Conservation (phyloP, 331 rosid genomes). For the Malus hybrid region DNA sequence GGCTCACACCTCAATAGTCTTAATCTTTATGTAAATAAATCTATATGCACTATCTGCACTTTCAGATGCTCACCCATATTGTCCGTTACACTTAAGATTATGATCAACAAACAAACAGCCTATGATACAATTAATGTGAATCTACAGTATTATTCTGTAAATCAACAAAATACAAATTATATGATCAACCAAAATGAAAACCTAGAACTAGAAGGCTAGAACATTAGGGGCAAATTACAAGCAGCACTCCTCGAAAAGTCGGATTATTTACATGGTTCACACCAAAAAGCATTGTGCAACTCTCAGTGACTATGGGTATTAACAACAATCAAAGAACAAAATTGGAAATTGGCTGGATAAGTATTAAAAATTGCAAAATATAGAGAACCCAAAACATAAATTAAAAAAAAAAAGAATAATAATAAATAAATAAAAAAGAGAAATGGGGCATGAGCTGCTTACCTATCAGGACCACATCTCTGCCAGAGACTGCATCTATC, state of each 20-base stretch:
- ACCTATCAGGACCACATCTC: conserved; percentile 40
- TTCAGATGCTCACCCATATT: background rate
- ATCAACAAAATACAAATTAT: background rate
- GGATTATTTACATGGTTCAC: background rate
- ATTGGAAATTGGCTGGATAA: background rate
- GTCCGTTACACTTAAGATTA: background rate
- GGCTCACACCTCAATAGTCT: background rate
- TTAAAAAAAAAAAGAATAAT: too few relatives aligned
- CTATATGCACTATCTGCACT: background rate
- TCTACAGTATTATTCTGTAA: background rate
- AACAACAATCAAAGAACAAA: background rate
- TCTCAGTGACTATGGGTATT: background rate
- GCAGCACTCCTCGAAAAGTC: background rate
- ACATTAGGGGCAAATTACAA: background rate
- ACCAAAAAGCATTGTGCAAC: background rate
- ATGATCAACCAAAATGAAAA: background rate
- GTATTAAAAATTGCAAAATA: background rate
- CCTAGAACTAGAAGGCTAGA: background rate
- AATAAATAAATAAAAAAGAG: background rate
- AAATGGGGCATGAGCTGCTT: conserved; percentile 19
- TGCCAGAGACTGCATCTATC: conserved; percentile 29
- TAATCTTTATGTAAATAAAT: background rate
- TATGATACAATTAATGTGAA: background rate
- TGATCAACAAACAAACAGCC: background rate
- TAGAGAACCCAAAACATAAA: background rate